Evolutionary conservation across 2,329 filamentous ascomycete species (phyloP), one percentile per base, ranked within the genome.

Genomic region (Colletotrichum sp.): DNA sequence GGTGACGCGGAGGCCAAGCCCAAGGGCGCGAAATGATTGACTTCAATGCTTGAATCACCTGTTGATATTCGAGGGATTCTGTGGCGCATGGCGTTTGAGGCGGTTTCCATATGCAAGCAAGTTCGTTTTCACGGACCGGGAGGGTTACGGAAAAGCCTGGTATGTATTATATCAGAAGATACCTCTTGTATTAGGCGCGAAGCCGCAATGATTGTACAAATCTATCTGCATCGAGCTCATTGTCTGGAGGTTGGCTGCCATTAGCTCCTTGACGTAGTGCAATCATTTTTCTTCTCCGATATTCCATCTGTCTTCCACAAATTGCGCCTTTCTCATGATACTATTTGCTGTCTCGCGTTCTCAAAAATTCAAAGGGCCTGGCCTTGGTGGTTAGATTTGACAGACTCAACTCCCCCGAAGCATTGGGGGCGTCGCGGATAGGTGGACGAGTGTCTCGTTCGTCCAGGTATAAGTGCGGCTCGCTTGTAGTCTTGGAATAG

Each of bases 1-100:
- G 92, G 93, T 8, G 96, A 98, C 80, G 94, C 92, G 10, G 97
- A 99, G 85, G 96, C 96, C 6, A 96, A 96, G 85, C 94, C 93
- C 26, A 98, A 98, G 86, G 92, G 92, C 7, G 88, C 91, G 58
- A 96, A 95, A 86, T 93, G 83, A 83, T 73, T 16, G 28, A 68
- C 43, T 9, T 28, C 8, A n/a, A 34, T 18, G 48, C 43, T 52
- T 30, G 55, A 32, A 56, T n/a, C 38, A 24, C 26, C 26, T 66
- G 34, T 43, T 38, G n/a, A 36, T 24, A 66, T 70, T 60, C 80
- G 61, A 81, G 83, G 24, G 38, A 71, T 66, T 60, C 66, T 32
- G 83, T 48, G 74, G 74, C 74, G 74, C 71, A 70, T 70, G 74
- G 74, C 71, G 74, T 76, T 76, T 58, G 66, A 55, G 70, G 71